Percentiles rank a stretch among this genome's conserved stretches.
These are phyloP conservation scores for Dioscorea cayenensis DNA, from an alignment of 116 monocot genomes.

Conservation along the genomic window DNA sequence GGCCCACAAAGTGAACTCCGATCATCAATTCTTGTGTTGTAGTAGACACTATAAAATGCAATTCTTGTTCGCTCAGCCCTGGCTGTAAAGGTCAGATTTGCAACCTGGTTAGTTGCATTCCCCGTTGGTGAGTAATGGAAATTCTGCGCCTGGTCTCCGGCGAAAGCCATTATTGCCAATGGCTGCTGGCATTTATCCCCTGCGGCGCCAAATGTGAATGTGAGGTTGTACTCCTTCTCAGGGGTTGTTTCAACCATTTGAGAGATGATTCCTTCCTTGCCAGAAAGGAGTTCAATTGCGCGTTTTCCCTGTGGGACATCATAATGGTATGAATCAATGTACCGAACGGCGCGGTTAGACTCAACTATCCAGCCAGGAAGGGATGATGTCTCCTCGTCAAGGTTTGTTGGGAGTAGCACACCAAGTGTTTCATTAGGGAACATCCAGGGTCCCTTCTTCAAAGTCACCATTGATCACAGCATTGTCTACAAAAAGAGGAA, in stretches of 20 bases:
- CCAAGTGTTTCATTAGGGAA: conserved; percentile 62
- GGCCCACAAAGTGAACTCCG: conserved; percentile 85
- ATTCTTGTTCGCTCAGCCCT: conserved; percentile 66
- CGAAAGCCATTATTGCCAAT: conserved; percentile 87
- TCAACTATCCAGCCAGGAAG: conserved; percentile 87
- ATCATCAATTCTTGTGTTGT: conserved; percentile 90
- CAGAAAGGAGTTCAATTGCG: conserved; percentile 84
- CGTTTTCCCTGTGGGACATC: conserved; percentile 83
- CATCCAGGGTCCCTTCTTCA: conserved; percentile 96
- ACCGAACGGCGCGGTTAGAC: conserved; percentile 91
- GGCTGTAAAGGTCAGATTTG: conserved; percentile 78
- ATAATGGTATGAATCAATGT: conserved; percentile 77
- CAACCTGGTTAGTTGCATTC: conserved; percentile 49
- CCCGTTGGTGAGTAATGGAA: conserved; percentile 67
- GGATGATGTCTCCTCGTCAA: conserved; percentile 60
- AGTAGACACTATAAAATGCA: conserved; percentile 88
- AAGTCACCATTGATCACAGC: conserved; percentile 73
- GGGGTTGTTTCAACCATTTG: conserved; percentile 89
- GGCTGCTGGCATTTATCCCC: conserved; percentile 74
- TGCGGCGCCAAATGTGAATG: conserved; percentile 59
- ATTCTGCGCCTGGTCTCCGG: conserved; percentile 74
- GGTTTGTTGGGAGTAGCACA: conserved; percentile 85
- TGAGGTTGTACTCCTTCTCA: conserved; percentile 61
- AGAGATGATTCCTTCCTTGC: conserved; percentile 94
- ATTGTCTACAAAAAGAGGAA: conserved; percentile 31